phyloP scores from a whole-genome alignment of 2,329 filamentous ascomycete species.

The Lecanicillium sp. region DNA sequence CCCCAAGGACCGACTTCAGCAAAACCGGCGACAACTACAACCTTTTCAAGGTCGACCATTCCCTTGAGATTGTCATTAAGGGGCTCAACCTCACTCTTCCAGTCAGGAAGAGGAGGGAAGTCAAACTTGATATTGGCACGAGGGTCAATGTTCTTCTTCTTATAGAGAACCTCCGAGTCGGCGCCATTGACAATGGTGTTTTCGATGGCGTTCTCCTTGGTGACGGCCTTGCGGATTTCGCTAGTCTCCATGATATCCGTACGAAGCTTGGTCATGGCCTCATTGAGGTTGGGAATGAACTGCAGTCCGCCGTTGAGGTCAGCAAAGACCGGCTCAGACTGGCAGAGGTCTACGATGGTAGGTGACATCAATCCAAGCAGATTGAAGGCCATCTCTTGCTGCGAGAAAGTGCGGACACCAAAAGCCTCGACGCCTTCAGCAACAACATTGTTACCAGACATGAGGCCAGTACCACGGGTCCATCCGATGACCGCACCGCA shows the following conservation, averaged over 20 bases:
- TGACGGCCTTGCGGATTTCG: constrained; percentile 86
- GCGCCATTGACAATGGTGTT: constrained; percentile 97
- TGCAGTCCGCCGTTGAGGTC: constrained; percentile 96
- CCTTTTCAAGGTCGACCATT: constrained; percentile 98
- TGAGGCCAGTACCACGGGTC: constrained; percentile 96
- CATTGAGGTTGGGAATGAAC: constrained; percentile 93
- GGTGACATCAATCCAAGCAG: constrained; percentile 93
- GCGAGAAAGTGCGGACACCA: constrained; percentile 95
- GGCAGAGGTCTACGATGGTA: constrained; percentile 88
- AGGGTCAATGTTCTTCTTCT: constrained; percentile 86
- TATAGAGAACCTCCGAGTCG: constrained; percentile 84
- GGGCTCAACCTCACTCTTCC: constrained; percentile 83
- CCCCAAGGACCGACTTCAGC: constrained; percentile 96
- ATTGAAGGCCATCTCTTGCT: constrained; percentile 99
- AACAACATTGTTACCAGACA: constrained; percentile 96
- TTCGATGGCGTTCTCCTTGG: constrained; percentile 91
- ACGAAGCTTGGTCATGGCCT: constrained; percentile 85
- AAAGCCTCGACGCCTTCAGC: constrained; percentile 95
- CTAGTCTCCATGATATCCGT: constrained; percentile 94
- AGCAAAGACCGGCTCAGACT: constrained; percentile 89
- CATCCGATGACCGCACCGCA: constrained; percentile 98
- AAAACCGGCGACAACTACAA: constrained; percentile 95
- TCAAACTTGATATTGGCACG: constrained; percentile 97
- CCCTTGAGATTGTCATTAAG: constrained; percentile 85
- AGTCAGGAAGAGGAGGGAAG: constrained; percentile 84